Conservation (phyloP, 139 green algal genomes). For the Mesostigma viride region DNA sequence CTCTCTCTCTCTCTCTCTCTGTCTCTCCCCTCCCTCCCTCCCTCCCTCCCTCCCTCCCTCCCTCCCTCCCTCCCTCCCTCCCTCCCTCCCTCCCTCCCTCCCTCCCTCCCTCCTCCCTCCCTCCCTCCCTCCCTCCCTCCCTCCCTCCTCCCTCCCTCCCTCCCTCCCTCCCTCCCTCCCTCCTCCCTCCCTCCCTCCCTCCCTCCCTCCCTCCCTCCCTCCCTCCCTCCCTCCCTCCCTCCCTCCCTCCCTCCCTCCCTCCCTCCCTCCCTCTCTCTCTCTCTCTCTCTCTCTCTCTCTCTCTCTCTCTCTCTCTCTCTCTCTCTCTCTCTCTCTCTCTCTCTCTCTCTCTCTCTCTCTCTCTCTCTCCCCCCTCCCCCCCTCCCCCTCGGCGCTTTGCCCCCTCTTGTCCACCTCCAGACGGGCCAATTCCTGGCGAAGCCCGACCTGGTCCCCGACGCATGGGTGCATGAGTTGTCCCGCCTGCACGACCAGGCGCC, state of each 20-base stretch:
- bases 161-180: no score
- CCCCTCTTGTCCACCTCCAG: background rate
- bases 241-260: background rate
- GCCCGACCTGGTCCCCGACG: slow-evolving; percentile 27
- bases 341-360: background rate
- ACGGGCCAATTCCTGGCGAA: slow-evolving; percentile 33
- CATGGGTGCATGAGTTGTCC: slow-evolving; percentile 21
- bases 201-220: no score
- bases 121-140: background rate
- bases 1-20: background rate
- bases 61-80: slow-evolving; percentile 7
- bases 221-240: background rate
- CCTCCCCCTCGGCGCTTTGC: background rate
- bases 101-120: slow-evolving; percentile 5
- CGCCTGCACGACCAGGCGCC: slow-evolving; percentile 25
- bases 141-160: background rate
- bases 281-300: background rate
- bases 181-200: no score
- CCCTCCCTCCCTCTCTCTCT: background rate
- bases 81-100: background rate
- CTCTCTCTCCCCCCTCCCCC: background rate
- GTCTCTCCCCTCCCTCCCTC: background rate
- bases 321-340: background rate
- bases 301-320: background rate
- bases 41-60: background rate